phyloP scores from a whole-genome alignment of 2,329 filamentous ascomycete species.

The Phaeoacremonium minimum region DNA sequence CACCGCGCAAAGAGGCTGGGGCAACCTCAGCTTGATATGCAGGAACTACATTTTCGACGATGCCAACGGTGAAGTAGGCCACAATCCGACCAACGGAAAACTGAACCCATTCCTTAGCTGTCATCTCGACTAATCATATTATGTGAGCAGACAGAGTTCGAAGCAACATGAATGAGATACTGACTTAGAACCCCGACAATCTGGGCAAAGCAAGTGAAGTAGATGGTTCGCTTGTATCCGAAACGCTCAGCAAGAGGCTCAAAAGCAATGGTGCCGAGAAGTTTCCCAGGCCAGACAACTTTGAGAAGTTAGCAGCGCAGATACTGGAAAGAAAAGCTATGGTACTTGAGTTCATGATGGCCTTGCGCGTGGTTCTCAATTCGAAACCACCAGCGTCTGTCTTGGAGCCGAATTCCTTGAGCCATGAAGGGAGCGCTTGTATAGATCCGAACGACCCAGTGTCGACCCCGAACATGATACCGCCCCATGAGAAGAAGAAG shows the following conservation, averaged over 20 bases:
- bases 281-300: conserved; percentile 5
- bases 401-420: conserved; percentile 1
- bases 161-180: neutral
- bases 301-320: neutral
- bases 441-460: conserved; percentile 4
- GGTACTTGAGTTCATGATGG: conserved; percentile 4
- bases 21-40: conserved; percentile 6
- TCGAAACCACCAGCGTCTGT: neutral
- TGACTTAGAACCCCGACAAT: too few relatives aligned
- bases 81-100: conserved; percentile 13
- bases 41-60: conserved; percentile 3
- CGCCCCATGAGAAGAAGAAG: conserved; percentile 10
- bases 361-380: conserved; percentile 2
- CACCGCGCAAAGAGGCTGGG: conserved; percentile 3
- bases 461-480: conserved; percentile 12
- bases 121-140: conserved; percentile 2
- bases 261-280: conserved; percentile 1
- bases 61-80: conserved; percentile 18
- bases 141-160: too few relatives aligned
- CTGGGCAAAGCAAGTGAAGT: conserved; percentile 1
- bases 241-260: conserved; percentile 5
- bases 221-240: conserved; percentile 5
- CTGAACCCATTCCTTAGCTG: conserved; percentile 4
- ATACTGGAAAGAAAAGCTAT: neutral
- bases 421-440: conserved; percentile 3